Conservation (phyloP, 306 rosid species). For the Rosa rugosa region DNA sequence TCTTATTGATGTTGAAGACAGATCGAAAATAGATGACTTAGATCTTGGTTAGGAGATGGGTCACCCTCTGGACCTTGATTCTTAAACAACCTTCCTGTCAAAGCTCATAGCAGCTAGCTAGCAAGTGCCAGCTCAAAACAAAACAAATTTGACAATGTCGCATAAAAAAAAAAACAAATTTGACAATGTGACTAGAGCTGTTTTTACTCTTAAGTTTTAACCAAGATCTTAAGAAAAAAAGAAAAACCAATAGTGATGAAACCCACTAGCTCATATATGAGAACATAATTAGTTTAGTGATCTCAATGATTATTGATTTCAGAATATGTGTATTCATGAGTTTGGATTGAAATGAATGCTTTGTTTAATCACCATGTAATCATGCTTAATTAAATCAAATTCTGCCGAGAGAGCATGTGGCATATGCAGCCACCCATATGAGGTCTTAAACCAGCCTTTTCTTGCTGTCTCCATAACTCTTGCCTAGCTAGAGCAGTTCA, state of each 20-base stretch:
- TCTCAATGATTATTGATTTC: not conserved
- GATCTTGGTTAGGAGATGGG: not conserved
- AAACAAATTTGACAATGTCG: not conserved
- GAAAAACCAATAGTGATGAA: not conserved
- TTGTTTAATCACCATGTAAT: not conserved
- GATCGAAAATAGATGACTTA: not conserved
- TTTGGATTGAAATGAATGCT: not conserved
- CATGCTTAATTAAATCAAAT: not conserved
- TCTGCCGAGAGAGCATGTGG: not conserved
- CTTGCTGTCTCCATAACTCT: not conserved
- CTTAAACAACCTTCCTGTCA: not conserved
- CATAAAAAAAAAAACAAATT: not conserved
- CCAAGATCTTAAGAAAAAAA: not conserved
- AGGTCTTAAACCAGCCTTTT: conserved; percentile 1
- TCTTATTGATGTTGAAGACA: not conserved
- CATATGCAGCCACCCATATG: not conserved
- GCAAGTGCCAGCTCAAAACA: not conserved
- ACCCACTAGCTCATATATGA: not conserved
- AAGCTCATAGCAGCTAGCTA: conserved; percentile 4
- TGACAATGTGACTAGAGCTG: not conserved
- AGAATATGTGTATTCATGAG: not conserved
- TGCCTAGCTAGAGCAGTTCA: not conserved
- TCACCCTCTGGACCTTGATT: not conserved
- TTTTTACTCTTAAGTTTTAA: not conserved
- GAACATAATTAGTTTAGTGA: not conserved